A percentile compares a stretch with the other conserved stretches of the same genome.
Conservation (phyloP, 2,329 filamentous ascomycete genomes). For the Exophiala sideris region DNA sequence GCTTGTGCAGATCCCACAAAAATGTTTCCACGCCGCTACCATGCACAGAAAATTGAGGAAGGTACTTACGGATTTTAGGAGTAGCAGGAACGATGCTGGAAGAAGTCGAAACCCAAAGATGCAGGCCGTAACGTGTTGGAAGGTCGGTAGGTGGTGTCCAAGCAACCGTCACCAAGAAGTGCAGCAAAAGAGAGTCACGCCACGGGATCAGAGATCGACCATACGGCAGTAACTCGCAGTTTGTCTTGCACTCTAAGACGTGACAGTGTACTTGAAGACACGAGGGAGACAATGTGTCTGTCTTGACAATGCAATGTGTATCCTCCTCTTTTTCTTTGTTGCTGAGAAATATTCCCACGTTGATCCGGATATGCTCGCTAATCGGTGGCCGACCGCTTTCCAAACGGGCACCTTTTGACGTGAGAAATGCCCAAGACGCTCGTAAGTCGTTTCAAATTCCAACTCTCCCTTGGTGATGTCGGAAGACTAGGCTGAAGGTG, state of each 20-base stretch:
- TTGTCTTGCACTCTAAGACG: not conserved
- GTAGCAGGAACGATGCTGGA: constrained; percentile 14
- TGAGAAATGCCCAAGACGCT: not conserved
- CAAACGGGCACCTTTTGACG: not conserved
- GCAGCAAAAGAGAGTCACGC: constrained; percentile 14
- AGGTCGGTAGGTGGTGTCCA: not conserved
- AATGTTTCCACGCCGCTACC: not conserved
- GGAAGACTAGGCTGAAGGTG: constrained; percentile 17
- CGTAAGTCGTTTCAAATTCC: constrained; percentile 5
- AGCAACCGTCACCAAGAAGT: constrained; percentile 1
- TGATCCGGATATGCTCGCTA: constrained; percentile 17
- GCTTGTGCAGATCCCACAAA: not conserved
- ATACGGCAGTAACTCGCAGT: constrained; percentile 21
- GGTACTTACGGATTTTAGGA: constrained; percentile 14
- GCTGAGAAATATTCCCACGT: constrained; percentile 14
- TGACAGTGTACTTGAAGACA: constrained; percentile 1
- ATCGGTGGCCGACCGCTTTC: constrained; percentile 14
- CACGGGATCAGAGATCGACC: constrained; percentile 29
- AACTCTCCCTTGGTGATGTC: constrained; percentile 10
- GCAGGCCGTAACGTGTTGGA: not conserved
- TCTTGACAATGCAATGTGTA: constrained; percentile 16
- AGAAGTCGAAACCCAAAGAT: not conserved
- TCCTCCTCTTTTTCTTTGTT: constrained; percentile 16
- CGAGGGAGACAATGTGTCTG: constrained; percentile 2
- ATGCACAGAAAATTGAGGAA: not conserved